Percentiles rank a stretch among this genome's conserved stretches.
These are phyloP conservation scores for Aspergillus indologenus DNA, from an alignment of 495 filamentous ascomycete species.

Conservation along the genomic window DNA sequence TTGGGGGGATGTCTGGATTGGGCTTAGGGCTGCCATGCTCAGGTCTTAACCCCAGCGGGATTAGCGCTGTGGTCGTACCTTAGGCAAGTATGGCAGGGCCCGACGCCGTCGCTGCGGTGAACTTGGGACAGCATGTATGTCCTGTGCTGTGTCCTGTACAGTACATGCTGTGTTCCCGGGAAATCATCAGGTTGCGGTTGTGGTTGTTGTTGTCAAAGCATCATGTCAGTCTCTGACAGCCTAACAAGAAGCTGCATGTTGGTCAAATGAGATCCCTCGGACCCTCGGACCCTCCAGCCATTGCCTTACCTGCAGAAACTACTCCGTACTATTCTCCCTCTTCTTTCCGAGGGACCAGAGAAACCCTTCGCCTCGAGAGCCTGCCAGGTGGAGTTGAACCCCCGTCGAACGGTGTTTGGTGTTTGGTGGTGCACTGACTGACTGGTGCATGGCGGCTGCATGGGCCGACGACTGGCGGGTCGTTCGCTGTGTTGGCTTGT, in stretches of 20 bases:
- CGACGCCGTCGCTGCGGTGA: no score
- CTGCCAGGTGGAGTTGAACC: no score
- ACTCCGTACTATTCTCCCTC: neutral
- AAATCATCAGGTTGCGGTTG: neutral
- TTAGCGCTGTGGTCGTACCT: neutral
- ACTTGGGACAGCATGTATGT: neutral
- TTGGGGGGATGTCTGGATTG: neutral
- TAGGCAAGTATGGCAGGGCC: neutral
- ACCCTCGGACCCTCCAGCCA: no score
- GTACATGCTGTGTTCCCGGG: no score
- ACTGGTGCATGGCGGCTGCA: slow-evolving; percentile 1
- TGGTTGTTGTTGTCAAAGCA: neutral
- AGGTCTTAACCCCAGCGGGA: neutral
- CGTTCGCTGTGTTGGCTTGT: slow-evolving; percentile 28
- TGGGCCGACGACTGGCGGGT: slow-evolving; percentile 10
- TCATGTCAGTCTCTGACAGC: slow-evolving; percentile 1
- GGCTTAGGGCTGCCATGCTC: slow-evolving; percentile 10
- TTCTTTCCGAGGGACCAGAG: slow-evolving; percentile 3
- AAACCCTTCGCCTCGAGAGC: slow-evolving; percentile 3
- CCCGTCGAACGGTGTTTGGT: no score
- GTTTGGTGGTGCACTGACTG: neutral
- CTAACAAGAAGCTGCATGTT: slow-evolving; percentile 7
- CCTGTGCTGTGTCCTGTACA: neutral
- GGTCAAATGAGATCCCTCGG: neutral
- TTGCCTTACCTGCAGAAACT: neutral